Base-by-base conservation (phyloP, 371 early-diverging fungal genomes). In the Mucor irregularis region DNA sequence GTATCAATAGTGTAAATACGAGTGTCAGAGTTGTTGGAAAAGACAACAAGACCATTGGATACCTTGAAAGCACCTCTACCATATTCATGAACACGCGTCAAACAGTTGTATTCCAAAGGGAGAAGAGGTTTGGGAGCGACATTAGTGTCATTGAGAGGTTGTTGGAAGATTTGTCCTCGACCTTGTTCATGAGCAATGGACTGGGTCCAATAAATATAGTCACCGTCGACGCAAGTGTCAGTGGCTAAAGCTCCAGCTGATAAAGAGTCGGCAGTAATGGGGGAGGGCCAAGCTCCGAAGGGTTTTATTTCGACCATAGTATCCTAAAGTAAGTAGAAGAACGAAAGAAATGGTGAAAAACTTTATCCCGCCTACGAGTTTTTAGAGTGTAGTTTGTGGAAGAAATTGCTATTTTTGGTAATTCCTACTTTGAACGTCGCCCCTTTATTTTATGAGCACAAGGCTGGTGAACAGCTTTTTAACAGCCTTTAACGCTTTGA, bases 21-120 rank as follows among this genome's bases (percentile, higher is more conserved):
- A 11, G 59, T 60, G 52, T 85, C 85, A 6, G 24, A 28, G 61
- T 81, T 76, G 64, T 90, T 88, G 30, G 84, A 73, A 55, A 89
- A 90, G 45, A 89, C 69, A 14, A 87, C 55, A 14, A 83, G 52
- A 6, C 83, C 80, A 34, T 73, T 76, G 16, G 76, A 67, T 7
- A 85, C 82, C 0, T 78, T 69, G 45, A 86, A 86, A 5, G 78
- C 69, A 9, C 84, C 85, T 26, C 89, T 86, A 10, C 91, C 91
- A 55, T 91, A 91, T 64, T 90, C 91, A 56, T 91, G 89, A 6
- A 89, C 91, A 10, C 82, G 80, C 0, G 85, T 75, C 13, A 60
- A 50, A 19, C 79, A 79, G 48, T 61, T 66, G 43, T 70, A 79
- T 1, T 53, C 70, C 2, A 39, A 46, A 6, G 76, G 72, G n/a